Percentiles rank a stretch among this genome's conserved stretches.
Evolutionary conservation across 140 eudicot species (phyloP).

Genomic region (Oenanthe javanica): DNA sequence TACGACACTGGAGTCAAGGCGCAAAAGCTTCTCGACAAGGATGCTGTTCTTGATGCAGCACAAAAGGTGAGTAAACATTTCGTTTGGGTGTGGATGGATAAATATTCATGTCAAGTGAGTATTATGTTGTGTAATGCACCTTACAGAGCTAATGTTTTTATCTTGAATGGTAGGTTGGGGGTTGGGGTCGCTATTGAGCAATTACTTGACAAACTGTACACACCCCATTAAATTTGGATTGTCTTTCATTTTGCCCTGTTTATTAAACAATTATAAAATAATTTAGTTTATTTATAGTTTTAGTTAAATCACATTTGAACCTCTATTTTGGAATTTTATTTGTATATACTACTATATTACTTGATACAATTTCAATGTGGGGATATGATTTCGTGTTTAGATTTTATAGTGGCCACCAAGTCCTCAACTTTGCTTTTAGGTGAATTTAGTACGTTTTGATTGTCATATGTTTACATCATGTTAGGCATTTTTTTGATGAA

Average conservation of each 20-base stretch:
- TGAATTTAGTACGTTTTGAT: too few species aligned
- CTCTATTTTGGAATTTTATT: too few species aligned
- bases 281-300: too few species aligned
- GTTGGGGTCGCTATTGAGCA: too few species aligned
- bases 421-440: not conserved
- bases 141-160: not conserved
- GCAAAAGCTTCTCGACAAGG: conserved; percentile 76
- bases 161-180: not conserved
- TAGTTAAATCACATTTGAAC: too few species aligned
- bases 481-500: not conserved
- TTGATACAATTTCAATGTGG: too few species aligned
- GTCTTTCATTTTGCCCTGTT: not conserved
- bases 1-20: conserved; percentile 82
- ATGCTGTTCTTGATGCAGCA: conserved; percentile 86
- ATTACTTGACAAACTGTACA: too few species aligned
- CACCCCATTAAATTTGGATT: not conserved
- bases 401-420: not conserved
- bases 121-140: not conserved
- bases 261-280: not conserved
- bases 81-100: not conserved
- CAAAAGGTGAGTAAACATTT: conserved; percentile 45
- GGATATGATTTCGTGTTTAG: not conserved
- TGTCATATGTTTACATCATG: not conserved
- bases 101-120: not conserved
- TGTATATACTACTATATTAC: not conserved